Conservation (phyloP, 768 basidiomycete species). For the Serpula lacrymans region DNA sequence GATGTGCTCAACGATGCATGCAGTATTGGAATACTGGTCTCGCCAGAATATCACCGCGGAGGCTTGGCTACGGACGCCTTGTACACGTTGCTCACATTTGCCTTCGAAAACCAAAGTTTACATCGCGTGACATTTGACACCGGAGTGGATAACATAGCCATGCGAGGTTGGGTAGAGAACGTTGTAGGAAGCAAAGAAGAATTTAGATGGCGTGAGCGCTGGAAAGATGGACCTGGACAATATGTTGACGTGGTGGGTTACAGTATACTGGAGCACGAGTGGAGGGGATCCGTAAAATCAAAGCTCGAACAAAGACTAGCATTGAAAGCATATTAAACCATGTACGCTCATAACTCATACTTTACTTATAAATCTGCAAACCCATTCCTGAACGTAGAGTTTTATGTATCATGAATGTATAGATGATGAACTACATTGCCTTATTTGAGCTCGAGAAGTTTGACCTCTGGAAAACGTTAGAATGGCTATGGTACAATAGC, state of each 20-base stretch:
- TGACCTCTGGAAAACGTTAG: slow-evolving; percentile 51
- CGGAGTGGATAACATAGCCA: slow-evolving; percentile 36
- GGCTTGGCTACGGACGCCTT: slow-evolving; percentile 44
- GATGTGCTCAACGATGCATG: slow-evolving; percentile 22
- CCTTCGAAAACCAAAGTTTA: slow-evolving; percentile 39
- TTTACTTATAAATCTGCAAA: too few relatives aligned
- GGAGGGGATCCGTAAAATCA: slow-evolving; percentile 32
- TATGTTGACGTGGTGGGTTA: slow-evolving; percentile 40
- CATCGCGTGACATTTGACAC: slow-evolving; percentile 44
- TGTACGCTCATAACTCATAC: too few relatives aligned
- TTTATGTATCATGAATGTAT: too few relatives aligned
- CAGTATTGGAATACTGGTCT: slow-evolving; percentile 40
- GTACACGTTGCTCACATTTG: slow-evolving; percentile 35
- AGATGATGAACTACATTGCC: slow-evolving; percentile 8
- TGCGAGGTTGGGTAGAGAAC: slow-evolving; percentile 46
- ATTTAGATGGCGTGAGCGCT: slow-evolving; percentile 35
- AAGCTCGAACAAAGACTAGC: slow-evolving; percentile 28
- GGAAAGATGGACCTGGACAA: slow-evolving; percentile 34
- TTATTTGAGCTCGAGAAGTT: slow-evolving; percentile 67
- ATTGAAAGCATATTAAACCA: too few relatives aligned
- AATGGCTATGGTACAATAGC: neutral
- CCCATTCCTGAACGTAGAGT: too few relatives aligned
- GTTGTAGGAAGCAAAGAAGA: slow-evolving; percentile 38
- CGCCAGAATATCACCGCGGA: slow-evolving; percentile 33
- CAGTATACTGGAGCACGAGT: slow-evolving; percentile 41